These are phyloP conservation scores for Globisporangium cystogenes DNA, from an alignment of 352 stramenopile genomes.

Conservation along the genomic window DNA sequence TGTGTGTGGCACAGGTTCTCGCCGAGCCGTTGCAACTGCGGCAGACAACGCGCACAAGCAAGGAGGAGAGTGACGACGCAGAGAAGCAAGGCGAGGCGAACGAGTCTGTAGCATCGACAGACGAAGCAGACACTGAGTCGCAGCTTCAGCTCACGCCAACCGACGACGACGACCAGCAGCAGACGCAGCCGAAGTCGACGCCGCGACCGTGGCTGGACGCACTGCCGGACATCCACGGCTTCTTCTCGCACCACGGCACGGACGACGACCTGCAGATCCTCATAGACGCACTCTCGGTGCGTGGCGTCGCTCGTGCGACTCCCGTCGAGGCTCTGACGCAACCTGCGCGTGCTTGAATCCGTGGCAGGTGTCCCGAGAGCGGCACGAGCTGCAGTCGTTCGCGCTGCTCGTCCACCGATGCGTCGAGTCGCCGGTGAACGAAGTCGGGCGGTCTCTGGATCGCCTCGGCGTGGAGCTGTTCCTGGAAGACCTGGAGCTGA, in stretches of 20 bases:
- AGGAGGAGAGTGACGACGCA: background rate
- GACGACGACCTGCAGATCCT: slow-evolving; percentile 9
- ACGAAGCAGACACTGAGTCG: background rate
- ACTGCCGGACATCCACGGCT: slow-evolving; percentile 10
- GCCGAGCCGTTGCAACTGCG: background rate
- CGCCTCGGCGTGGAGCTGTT: slow-evolving; percentile 37
- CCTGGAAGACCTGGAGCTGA: slow-evolving; percentile 29
- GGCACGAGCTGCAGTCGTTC: slow-evolving; percentile 22
- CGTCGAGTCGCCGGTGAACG: slow-evolving; percentile 31
- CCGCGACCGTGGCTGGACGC: too few relatives aligned
- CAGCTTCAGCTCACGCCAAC: background rate
- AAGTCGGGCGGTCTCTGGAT: slow-evolving; percentile 38
- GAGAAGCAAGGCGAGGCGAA: background rate
- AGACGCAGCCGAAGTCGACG: background rate
- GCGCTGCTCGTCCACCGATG: slow-evolving; percentile 30
- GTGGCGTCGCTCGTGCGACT: too few relatives aligned
- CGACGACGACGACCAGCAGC: background rate
- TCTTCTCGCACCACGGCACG: slow-evolving; percentile 5
- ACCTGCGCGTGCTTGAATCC: background rate
- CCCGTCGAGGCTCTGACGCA: background rate
- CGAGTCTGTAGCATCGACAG: background rate
- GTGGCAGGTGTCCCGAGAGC: background rate
- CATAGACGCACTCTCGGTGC: background rate
- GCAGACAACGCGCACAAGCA: background rate
- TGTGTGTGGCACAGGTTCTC: background rate